These are phyloP conservation scores for Nicotiana attenuata DNA, from an alignment of 257 asterid genomes.

Conservation along the genomic window DNA sequence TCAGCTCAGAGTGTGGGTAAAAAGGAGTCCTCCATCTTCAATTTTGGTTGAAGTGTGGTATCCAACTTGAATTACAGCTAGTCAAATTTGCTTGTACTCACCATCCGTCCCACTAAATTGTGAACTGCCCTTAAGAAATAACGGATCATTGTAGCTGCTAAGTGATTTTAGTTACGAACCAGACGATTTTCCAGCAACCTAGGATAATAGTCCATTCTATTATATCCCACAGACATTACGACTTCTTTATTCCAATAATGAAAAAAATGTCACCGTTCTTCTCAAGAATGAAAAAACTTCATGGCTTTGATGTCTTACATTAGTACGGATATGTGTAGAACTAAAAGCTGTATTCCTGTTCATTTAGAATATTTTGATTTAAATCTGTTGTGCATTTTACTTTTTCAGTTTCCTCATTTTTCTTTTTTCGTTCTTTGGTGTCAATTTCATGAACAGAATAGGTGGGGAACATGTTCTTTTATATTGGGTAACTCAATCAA, in stretches of 20 bases:
- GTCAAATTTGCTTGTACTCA: background rate
- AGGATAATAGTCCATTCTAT: background rate
- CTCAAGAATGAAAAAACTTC: background rate
- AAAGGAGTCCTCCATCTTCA: background rate
- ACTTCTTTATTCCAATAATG: background rate
- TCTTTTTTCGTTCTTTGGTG: background rate
- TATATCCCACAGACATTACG: background rate
- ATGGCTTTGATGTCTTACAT: background rate
- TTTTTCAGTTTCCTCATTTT: background rate
- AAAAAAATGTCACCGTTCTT: background rate
- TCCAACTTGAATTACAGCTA: background rate
- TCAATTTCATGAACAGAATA: background rate
- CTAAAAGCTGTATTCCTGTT: background rate
- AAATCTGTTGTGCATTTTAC: background rate
- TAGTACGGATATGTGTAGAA: background rate
- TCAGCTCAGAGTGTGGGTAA: background rate
- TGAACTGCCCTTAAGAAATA: background rate
- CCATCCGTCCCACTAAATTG: background rate
- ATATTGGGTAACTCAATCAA: background rate
- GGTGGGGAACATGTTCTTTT: background rate
- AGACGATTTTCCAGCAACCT: background rate
- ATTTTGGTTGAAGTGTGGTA: background rate
- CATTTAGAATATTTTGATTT: background rate
- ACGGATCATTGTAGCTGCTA: background rate
- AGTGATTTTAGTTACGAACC: background rate